These are phyloP conservation scores for Fusarium albosuccineum DNA, from an alignment of 2,329 filamentous ascomycete genomes.

Conservation along the genomic window DNA sequence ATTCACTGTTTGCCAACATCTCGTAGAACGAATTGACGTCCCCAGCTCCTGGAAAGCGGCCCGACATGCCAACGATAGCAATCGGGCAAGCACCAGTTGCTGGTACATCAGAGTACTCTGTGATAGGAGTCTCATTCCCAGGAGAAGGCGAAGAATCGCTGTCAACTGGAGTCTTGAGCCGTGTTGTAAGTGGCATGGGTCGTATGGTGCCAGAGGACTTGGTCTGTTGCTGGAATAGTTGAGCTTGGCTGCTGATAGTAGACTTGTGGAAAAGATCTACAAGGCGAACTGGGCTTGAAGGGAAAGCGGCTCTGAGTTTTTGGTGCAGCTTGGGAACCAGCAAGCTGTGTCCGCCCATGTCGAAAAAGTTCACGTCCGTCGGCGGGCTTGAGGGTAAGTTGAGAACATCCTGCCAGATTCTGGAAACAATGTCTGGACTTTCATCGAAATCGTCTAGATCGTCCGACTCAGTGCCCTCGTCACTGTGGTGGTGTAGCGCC, in stretches of 20 bases:
- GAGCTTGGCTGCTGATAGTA: not conserved
- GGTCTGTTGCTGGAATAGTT: not conserved
- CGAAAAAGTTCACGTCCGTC: not conserved
- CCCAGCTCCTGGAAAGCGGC: not conserved
- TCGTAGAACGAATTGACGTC: not conserved
- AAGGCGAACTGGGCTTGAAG: not conserved
- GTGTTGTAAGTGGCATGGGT: too few relatives aligned
- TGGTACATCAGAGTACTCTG: not conserved
- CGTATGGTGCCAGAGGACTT: not conserved
- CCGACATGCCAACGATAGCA: not conserved
- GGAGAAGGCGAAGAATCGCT: too few relatives aligned
- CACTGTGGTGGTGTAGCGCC: not conserved
- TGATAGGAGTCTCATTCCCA: too few relatives aligned
- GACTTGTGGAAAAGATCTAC: not conserved
- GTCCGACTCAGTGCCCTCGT: too few relatives aligned
- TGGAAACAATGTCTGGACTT: not conserved
- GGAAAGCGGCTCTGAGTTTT: not conserved
- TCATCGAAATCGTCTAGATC: too few relatives aligned
- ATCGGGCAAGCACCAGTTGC: not conserved
- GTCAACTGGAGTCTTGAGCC: too few relatives aligned
- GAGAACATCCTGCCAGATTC: conserved; percentile 3
- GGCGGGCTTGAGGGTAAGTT: not conserved
- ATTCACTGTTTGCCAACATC: not conserved
- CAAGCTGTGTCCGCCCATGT: conserved; percentile 3
- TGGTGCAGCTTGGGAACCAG: conserved; percentile 1